phyloP scores from a whole-genome alignment of 306 rosid genomes.

The Cucurbita pepo region DNA sequence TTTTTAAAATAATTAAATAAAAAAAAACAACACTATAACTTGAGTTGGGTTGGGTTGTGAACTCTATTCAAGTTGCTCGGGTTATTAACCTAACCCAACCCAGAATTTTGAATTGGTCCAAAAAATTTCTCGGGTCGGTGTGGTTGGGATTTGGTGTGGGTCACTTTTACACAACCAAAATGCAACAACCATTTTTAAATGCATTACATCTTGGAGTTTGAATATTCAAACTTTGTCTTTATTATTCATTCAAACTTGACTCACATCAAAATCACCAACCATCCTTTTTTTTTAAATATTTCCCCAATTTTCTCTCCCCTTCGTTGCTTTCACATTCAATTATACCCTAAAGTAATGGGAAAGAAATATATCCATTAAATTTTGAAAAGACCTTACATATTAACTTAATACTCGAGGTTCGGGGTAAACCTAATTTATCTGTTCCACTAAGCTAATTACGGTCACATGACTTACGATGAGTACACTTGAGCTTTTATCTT shows the following conservation, averaged over 20 bases:
- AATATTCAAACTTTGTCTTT: background rate
- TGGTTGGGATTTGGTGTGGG: background rate
- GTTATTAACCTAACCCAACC: too few species aligned
- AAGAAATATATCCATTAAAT: background rate
- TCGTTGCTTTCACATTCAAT: background rate
- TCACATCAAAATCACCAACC: background rate
- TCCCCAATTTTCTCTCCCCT: background rate
- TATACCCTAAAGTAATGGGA: background rate
- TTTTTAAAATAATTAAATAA: too few species aligned
- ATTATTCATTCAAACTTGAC: background rate
- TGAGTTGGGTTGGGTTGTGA: too few species aligned
- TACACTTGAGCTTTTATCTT: background rate
- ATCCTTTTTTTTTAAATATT: background rate
- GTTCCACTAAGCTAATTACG: background rate
- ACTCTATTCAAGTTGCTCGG: too few species aligned
- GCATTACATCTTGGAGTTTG: background rate
- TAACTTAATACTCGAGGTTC: too few species aligned
- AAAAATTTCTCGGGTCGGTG: too few species aligned
- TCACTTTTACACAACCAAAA: background rate
- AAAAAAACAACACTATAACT: too few species aligned
- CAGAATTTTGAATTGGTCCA: too few species aligned
- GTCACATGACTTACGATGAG: too few species aligned
- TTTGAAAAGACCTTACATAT: too few species aligned
- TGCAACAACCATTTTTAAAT: background rate
- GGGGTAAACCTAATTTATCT: too few species aligned